Conservation (phyloP, 495 filamentous ascomycete genomes). For the Penicillium desertorum region DNA sequence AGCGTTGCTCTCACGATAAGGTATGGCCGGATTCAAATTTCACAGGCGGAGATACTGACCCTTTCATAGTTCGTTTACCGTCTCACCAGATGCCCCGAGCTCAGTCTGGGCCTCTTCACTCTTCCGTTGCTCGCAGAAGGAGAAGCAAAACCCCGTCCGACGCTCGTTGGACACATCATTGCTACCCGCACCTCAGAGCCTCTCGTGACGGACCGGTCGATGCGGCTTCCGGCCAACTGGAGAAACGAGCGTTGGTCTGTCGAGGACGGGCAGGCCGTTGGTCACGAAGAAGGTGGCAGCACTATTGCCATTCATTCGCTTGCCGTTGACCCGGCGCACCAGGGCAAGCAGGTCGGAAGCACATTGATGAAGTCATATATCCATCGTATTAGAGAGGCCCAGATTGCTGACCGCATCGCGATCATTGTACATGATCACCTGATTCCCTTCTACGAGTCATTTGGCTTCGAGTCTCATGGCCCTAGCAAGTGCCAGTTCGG, state of each 20-base stretch:
- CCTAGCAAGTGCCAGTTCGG: slow-evolving; percentile 65
- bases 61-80: slow-evolving; percentile 79
- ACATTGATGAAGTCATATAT: slow-evolving; percentile 74
- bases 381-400: slow-evolving; percentile 64
- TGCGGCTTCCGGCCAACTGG: slow-evolving; percentile 72
- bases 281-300: slow-evolving; percentile 68
- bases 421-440: slow-evolving; percentile 75
- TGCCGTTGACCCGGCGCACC: slow-evolving; percentile 72
- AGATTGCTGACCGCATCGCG: slow-evolving; percentile 68
- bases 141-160: slow-evolving; percentile 47
- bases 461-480: slow-evolving; percentile 72
- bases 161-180: slow-evolving; percentile 79
- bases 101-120: slow-evolving; percentile 78
- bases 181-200: slow-evolving; percentile 63
- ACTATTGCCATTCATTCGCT: slow-evolving; percentile 83
- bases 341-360: slow-evolving; percentile 71
- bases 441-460: slow-evolving; percentile 70
- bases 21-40: slow-evolving; percentile 43
- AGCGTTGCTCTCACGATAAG: slow-evolving; percentile 78
- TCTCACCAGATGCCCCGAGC: slow-evolving; percentile 71
- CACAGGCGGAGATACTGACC: neutral
- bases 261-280: slow-evolving; percentile 40
- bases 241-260: slow-evolving; percentile 40
- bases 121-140: slow-evolving; percentile 46
- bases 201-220: slow-evolving; percentile 71